A percentile compares a stretch with the other conserved stretches of the same genome.
Conservation (phyloP, 2,329 filamentous ascomycete genomes). For the Colletotrichum gloeosporioides region DNA sequence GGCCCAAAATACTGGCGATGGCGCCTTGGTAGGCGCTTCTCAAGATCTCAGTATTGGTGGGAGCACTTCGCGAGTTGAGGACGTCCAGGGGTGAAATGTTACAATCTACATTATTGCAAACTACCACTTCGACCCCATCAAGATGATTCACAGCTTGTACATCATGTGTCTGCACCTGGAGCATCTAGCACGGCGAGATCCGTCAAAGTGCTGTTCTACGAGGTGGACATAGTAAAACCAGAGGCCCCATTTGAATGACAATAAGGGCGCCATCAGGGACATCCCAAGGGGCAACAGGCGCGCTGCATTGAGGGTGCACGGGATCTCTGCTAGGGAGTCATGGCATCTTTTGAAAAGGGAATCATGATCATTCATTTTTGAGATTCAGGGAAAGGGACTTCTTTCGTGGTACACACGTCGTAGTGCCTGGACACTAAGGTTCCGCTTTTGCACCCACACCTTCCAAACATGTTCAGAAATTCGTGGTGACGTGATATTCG, state of each 20-base stretch:
- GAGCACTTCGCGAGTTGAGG: background rate
- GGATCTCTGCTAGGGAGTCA: accelerated
- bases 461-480: no score
- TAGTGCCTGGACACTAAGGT: background rate
- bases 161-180: background rate
- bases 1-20: background rate
- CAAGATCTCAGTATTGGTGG: background rate
- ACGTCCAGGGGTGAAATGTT: background rate
- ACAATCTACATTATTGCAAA: background rate
- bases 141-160: background rate
- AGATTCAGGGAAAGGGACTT: background rate
- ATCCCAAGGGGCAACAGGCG: background rate
- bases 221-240: background rate
- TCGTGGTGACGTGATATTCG: no score
- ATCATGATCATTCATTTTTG: accelerated
- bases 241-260: background rate
- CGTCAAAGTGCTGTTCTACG: background rate
- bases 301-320: accelerated
- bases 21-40: background rate
- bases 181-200: background rate
- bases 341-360: background rate
- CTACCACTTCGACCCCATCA: background rate
- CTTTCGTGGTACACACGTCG: background rate
- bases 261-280: background rate
- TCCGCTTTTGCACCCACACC: accelerated